A percentile compares a stretch with the other conserved stretches of the same genome.
These are phyloP conservation scores for Microdochium trichocladiopsis DNA, from an alignment of 2,329 filamentous ascomycete species.

Conservation along the genomic window DNA sequence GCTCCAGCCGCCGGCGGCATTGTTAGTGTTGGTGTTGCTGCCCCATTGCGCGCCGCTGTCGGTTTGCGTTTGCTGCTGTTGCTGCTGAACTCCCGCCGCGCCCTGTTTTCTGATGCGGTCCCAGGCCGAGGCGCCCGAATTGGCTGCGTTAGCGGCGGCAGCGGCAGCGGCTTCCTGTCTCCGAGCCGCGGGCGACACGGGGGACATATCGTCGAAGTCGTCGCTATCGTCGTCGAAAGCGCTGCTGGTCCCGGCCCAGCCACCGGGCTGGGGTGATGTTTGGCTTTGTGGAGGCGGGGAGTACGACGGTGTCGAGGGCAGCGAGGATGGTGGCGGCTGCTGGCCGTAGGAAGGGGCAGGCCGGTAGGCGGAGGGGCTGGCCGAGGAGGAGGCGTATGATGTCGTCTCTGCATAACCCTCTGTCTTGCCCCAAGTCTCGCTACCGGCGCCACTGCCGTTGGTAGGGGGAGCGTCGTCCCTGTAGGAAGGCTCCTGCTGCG, in stretches of 20 bases:
- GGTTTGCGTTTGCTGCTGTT: slow-evolving; percentile 5
- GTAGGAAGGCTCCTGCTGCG: neutral
- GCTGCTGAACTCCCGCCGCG: neutral
- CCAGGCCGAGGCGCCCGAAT: slow-evolving; percentile 31
- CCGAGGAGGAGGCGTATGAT: neutral
- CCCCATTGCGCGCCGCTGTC: slow-evolving; percentile 10
- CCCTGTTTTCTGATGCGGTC: slow-evolving; percentile 33
- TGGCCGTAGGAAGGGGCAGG: neutral
- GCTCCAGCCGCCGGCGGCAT: slow-evolving; percentile 8
- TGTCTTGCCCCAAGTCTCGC: neutral
- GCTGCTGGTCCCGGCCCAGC: slow-evolving; percentile 11
- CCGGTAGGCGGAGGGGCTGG: neutral
- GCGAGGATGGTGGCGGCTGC: neutral
- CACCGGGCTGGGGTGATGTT: neutral
- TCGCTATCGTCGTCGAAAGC: slow-evolving; percentile 15
- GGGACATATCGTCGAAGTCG: slow-evolving; percentile 34
- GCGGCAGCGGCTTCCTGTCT: slow-evolving; percentile 10
- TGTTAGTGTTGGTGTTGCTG: slow-evolving; percentile 5
- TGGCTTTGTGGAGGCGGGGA: neutral
- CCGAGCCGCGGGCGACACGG: slow-evolving; percentile 25
- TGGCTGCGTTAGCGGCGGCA: slow-evolving; percentile 6
- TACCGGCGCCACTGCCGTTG: neutral
- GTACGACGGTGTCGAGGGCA: neutral
- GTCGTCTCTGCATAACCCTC: neutral
- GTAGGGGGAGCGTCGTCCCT: neutral